Percentiles rank a stretch among this genome's conserved stretches.
Evolutionary conservation across 306 rosid genomes (phyloP).

Genomic region (Glycine soja): DNA sequence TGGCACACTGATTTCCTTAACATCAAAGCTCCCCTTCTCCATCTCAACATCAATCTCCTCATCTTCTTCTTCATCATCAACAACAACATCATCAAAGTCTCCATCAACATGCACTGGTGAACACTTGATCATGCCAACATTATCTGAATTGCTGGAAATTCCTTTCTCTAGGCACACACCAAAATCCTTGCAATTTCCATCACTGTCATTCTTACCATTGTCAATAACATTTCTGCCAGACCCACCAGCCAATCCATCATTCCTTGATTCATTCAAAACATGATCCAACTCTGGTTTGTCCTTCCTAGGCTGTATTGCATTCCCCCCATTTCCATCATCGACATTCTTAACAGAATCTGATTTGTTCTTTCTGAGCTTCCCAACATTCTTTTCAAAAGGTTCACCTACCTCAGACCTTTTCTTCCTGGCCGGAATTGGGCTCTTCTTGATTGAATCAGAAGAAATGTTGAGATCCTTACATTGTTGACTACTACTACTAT

Average conservation of each 20-base stretch:
- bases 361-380: slow-evolving; percentile 55
- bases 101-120: slow-evolving; percentile 30
- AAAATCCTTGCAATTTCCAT: slow-evolving; percentile 61
- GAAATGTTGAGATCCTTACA: slow-evolving; percentile 50
- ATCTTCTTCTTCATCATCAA: slow-evolving; percentile 22
- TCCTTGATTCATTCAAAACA: slow-evolving; percentile 43
- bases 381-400: slow-evolving; percentile 42
- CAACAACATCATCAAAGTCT: too few species aligned
- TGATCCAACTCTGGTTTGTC: slow-evolving; percentile 42
- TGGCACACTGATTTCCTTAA: slow-evolving; percentile 58
- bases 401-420: slow-evolving; percentile 26
- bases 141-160: slow-evolving; percentile 48
- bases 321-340: slow-evolving; percentile 26
- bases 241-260: slow-evolving; percentile 24
- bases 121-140: slow-evolving; percentile 11
- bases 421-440: slow-evolving; percentile 55
- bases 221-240: neutral
- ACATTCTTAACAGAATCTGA: slow-evolving; percentile 44
- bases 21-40: slow-evolving; percentile 57
- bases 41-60: slow-evolving; percentile 49
- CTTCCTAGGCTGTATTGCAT: slow-evolving; percentile 45
- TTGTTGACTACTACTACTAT: slow-evolving; percentile 4
- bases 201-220: slow-evolving; percentile 39
- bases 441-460: slow-evolving; percentile 52
- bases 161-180: slow-evolving; percentile 62